Evolutionary conservation across 257 asterid genomes (phyloP).

Genomic region (Ilex aquifolium): DNA sequence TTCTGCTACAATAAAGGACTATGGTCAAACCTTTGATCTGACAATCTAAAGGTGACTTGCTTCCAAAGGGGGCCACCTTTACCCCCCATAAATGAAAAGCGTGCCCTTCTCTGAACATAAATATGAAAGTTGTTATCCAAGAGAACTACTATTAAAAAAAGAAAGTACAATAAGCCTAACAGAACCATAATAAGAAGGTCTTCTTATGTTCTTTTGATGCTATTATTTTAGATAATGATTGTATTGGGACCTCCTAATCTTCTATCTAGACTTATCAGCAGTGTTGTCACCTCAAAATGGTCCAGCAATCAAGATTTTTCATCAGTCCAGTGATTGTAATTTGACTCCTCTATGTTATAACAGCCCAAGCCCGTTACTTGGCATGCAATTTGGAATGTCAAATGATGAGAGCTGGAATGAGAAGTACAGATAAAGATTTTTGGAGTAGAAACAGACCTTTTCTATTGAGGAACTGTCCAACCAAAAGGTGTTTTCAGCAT

Average conservation of each 20-base stretch:
- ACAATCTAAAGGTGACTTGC: conserved; percentile 67
- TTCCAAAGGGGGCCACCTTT: conserved; percentile 94
- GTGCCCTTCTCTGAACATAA: conserved; percentile 82
- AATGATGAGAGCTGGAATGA: background rate
- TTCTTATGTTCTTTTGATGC: no score
- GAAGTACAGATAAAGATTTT: background rate
- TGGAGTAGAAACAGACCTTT: conserved; percentile 51
- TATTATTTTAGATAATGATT: no score
- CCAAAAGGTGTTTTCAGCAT: conserved; percentile 81
- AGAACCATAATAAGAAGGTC: no score
- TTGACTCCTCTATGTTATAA: no score
- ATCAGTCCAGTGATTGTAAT: no score
- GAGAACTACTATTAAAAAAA: background rate
- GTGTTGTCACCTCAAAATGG: no score
- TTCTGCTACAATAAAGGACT: conserved; percentile 6
- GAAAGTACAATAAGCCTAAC: background rate
- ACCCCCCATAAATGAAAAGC: conserved; percentile 98
- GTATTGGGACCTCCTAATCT: no score
- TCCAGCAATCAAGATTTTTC: no score
- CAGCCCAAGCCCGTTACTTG: no score
- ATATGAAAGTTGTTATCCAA: conserved; percentile 25
- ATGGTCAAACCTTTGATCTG: conserved; percentile 43
- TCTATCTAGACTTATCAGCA: no score
- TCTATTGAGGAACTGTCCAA: conserved; percentile 92
- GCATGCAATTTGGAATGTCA: background rate